A percentile compares a stretch with the other conserved stretches of the same genome.
Evolutionary conservation across 1,139 yeast genomes (phyloP).

Genomic region (Debaryomyces robertsiae): DNA sequence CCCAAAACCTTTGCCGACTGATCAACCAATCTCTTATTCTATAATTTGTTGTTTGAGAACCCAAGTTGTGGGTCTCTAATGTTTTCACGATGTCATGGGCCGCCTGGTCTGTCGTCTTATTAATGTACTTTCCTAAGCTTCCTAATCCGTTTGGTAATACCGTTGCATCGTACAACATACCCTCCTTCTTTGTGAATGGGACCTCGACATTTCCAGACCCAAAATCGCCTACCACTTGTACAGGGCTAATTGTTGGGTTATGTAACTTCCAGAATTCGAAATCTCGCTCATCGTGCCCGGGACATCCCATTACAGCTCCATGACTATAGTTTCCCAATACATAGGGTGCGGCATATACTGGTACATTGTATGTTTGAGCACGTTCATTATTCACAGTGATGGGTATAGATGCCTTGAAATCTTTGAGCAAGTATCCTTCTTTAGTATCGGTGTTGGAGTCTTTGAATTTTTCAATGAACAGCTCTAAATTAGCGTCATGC

Average conservation of each 20-base stretch:
- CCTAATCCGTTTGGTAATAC: slow-evolving; percentile 28
- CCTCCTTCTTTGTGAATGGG: slow-evolving; percentile 57
- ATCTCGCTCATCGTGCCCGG: slow-evolving; percentile 89
- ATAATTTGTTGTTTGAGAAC: slow-evolving; percentile 54
- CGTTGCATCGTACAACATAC: slow-evolving; percentile 47
- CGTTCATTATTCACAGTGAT: slow-evolving; percentile 36
- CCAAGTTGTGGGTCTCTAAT: slow-evolving; percentile 43
- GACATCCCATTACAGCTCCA: slow-evolving; percentile 98
- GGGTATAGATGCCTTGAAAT: slow-evolving; percentile 61
- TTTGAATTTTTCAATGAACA: slow-evolving; percentile 47
- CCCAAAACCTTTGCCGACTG: slow-evolving; percentile 96
- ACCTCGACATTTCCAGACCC: slow-evolving; percentile 11
- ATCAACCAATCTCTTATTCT: slow-evolving; percentile 90
- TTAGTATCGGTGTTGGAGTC: slow-evolving; percentile 54
- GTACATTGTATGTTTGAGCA: slow-evolving; percentile 39
- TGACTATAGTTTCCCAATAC: slow-evolving; percentile 81
- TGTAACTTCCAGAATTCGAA: slow-evolving; percentile 74
- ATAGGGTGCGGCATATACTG: slow-evolving; percentile 88
- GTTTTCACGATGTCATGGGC: slow-evolving; percentile 45
- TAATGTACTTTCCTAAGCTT: slow-evolving; percentile 53
- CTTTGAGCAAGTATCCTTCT: slow-evolving; percentile 58
- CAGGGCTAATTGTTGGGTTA: slow-evolving; percentile 45
- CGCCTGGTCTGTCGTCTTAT: slow-evolving; percentile 55
- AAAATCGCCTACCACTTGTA: slow-evolving; percentile 46
- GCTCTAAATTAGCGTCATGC: slow-evolving; percentile 40